A percentile compares a stretch with the other conserved stretches of the same genome.
phyloP scores from a whole-genome alignment of 2,329 filamentous ascomycete species.

The Cladosporium sp. region DNA sequence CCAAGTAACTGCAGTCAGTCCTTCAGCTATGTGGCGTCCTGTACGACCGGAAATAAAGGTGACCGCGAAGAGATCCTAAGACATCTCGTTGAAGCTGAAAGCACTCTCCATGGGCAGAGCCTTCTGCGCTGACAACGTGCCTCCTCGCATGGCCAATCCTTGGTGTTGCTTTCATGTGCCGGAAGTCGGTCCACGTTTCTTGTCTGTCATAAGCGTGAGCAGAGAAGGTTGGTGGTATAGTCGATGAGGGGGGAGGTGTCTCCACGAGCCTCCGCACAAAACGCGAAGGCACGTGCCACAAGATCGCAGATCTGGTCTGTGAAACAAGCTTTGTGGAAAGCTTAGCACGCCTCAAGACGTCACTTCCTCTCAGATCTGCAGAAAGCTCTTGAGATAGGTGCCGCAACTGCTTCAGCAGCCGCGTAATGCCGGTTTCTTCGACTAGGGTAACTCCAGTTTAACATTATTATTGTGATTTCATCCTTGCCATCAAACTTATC shows the following conservation, averaged over 20 bases:
- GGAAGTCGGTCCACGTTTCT: background rate
- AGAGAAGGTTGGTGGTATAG: background rate
- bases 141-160: background rate
- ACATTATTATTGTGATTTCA: background rate
- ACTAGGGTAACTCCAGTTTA: background rate
- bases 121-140: background rate
- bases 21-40: background rate
- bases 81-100: background rate
- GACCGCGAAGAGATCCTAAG: background rate
- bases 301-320: background rate
- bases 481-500: background rate
- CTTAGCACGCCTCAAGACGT: conserved; percentile 6
- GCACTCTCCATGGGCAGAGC: background rate
- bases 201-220: background rate
- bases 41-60: background rate
- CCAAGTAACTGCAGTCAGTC: background rate
- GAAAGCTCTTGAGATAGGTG: conserved; percentile 1
- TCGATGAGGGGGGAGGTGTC: background rate
- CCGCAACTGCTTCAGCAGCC: background rate
- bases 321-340: conserved; percentile 9
- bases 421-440: background rate
- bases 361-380: conserved; percentile 14
- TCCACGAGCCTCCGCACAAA: background rate
- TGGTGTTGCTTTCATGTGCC: background rate
- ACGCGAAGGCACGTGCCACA: background rate